Percentiles rank a stretch among this genome's conserved stretches.
phyloP scores from a whole-genome alignment of 2,329 filamentous ascomycete genomes.

The Cladophialophora immunda region DNA sequence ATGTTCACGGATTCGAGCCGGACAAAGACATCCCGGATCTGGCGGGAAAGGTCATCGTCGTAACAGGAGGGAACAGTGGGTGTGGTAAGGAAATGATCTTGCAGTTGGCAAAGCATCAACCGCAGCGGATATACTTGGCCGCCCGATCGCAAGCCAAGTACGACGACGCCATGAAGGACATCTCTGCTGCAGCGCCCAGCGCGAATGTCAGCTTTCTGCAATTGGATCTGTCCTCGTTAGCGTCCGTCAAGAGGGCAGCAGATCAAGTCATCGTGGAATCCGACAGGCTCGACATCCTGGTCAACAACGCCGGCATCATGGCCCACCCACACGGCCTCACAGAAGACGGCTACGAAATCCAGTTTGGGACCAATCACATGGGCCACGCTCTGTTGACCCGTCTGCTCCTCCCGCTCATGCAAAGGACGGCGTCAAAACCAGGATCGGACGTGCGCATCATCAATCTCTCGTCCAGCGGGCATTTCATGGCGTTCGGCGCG shows the following conservation, averaged over 20 bases:
- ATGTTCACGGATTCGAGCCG: slow-evolving; percentile 48
- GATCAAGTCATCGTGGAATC: slow-evolving; percentile 46
- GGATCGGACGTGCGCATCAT: slow-evolving; percentile 57
- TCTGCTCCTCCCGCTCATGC: slow-evolving; percentile 54
- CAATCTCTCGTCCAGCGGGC: slow-evolving; percentile 48
- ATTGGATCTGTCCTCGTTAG: slow-evolving; percentile 44
- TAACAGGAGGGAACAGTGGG: slow-evolving; percentile 61
- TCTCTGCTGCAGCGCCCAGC: slow-evolving; percentile 42
- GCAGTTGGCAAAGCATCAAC: slow-evolving; percentile 60
- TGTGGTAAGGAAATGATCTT: slow-evolving; percentile 58
- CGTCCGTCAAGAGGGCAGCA: slow-evolving; percentile 48
- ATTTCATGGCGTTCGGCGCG: slow-evolving; percentile 39
- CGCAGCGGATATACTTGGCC: slow-evolving; percentile 63
- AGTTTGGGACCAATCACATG: slow-evolving; percentile 62
- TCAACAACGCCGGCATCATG: slow-evolving; percentile 60
- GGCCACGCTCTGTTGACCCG: slow-evolving; percentile 60
- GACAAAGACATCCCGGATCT: slow-evolving; percentile 57
- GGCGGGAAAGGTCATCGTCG: slow-evolving; percentile 58
- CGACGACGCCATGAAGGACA: slow-evolving; percentile 48
- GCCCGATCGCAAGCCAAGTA: slow-evolving; percentile 53
- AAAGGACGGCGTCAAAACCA: slow-evolving; percentile 52
- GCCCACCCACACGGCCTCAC: slow-evolving; percentile 50
- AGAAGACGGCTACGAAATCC: slow-evolving; percentile 59
- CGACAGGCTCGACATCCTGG: slow-evolving; percentile 54
- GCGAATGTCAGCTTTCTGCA: slow-evolving; percentile 49